Conservation (phyloP, 192 early-diverging fungal genomes). For the Coemansia sp. region DNA sequence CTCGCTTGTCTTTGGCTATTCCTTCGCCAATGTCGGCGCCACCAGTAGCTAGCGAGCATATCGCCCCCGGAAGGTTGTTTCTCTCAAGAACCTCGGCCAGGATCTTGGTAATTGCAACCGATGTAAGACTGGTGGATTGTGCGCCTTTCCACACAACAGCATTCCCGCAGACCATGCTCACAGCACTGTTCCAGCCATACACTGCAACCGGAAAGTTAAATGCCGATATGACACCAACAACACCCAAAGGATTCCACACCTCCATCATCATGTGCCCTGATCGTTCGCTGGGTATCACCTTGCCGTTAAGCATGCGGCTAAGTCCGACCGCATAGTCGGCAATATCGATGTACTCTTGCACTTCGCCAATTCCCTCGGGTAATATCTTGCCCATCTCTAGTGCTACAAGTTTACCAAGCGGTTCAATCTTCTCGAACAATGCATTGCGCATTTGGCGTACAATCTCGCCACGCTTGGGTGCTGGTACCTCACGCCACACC, state of each 20-base stretch:
- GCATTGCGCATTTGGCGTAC: constrained; percentile 86
- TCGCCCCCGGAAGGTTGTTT: constrained; percentile 76
- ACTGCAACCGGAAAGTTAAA: constrained; percentile 95
- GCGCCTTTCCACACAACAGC: constrained; percentile 89
- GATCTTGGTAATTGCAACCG: constrained; percentile 88
- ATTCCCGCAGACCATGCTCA: constrained; percentile 88
- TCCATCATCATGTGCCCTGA: constrained; percentile 96
- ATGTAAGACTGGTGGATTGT: constrained; percentile 72
- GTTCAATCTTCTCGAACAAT: constrained; percentile 69
- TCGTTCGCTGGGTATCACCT: constrained; percentile 83
- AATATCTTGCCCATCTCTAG: constrained; percentile 96
- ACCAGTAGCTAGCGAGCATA: constrained; percentile 82
- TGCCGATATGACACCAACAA: constrained; percentile 89
- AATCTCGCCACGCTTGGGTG: constrained; percentile 86
- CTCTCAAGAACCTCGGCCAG: constrained; percentile 76
- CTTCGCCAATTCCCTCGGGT: constrained; percentile 89
- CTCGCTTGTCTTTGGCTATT: constrained; percentile 67
- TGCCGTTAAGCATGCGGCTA: constrained; percentile 74
- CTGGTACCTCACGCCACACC: constrained; percentile 70
- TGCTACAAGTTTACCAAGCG: constrained; percentile 82
- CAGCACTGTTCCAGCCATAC: constrained; percentile 92
- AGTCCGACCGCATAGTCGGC: constrained; percentile 89
- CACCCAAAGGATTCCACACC: constrained; percentile 91
- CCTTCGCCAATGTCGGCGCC: constrained; percentile 81
- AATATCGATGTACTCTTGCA: constrained; percentile 97